A percentile compares a stretch with the other conserved stretches of the same genome.
phyloP scores from a whole-genome alignment of 139 green algal species.

The Volvox africanus region DNA sequence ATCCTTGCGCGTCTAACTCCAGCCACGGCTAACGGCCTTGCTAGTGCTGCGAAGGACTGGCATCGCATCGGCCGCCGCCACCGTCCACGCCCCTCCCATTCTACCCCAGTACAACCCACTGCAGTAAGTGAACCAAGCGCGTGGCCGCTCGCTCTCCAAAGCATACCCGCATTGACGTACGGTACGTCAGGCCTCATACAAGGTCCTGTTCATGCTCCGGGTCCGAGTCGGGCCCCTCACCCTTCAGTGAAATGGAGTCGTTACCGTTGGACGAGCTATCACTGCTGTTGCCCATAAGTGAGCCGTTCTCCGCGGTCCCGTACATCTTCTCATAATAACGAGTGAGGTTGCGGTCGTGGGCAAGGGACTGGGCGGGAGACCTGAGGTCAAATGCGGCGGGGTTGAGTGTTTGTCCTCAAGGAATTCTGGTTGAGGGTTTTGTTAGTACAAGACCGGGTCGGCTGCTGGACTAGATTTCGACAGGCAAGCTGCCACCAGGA shows the following conservation, averaged over 20 bases:
- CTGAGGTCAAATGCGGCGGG: not conserved
- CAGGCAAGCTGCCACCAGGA: not conserved
- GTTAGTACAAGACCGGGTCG: not conserved
- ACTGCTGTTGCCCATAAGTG: not conserved
- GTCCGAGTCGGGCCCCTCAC: not conserved
- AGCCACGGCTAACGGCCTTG: no score
- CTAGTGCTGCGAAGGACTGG: no score
- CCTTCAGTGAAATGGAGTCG: not conserved
- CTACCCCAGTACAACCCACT: no score
- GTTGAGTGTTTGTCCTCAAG: not conserved
- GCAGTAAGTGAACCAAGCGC: no score
- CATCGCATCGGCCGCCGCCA: no score
- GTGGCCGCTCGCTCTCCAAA: no score
- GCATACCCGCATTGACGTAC: no score
- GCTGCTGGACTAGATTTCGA: not conserved
- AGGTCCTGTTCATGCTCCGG: conserved; percentile 46
- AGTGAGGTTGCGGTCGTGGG: conserved; percentile 81
- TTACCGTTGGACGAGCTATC: not conserved
- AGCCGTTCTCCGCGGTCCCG: not conserved
- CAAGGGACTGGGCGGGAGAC: conserved; percentile 78
- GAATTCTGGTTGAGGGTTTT: not conserved
- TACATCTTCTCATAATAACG: conserved; percentile 46
- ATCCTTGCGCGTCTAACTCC: no score
- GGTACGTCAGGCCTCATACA: not conserved
- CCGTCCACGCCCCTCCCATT: no score